Base-by-base conservation (phyloP, 164 flowering plant species). In the Aristolochia californica region DNA sequence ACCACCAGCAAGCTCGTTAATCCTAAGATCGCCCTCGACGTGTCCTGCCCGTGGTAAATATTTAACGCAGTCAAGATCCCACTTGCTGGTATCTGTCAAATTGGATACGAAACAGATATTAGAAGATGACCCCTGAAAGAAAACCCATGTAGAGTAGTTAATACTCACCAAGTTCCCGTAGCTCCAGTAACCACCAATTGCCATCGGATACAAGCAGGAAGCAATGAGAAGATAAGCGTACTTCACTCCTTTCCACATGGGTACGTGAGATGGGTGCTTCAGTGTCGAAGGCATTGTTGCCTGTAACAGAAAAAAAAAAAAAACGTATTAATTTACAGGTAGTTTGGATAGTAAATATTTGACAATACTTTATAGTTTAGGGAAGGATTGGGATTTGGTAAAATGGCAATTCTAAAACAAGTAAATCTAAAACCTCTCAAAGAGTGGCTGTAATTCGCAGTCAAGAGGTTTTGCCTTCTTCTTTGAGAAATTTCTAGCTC, bases 171-270 rank as follows among this genome's bases (percentile, higher is more conserved):
- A 16, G 43, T 75, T 67, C 11, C 94, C 91, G 49, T 83, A 85
- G 0, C 85, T 86, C 96, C 96, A 84, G 62, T 70, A 85, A 28
- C 94, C 96, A 9, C 72, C 89, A 13, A 87, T 78, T 28, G 91
- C 85, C 0, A 91, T 55, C 14, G 96, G 94, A 59, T 76, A 84
- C 38, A 85, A 54, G 72, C 91, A 85, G 64, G 69, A n/a, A 2
- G 86, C 89, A 13, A 87, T 70, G 24, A 83, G 16, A 1, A 64
- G 5, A 57, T 87, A 87, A 0, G 96, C 76, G 47, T 67, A 30
- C 53, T 75, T 74, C 20, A 77, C 86, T 0, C 83, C 97, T 57
- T 67, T 85, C 88, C 91, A 85, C 96, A 91, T 91, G 27, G 88
- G 80, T 54, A 78, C 76, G 2, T 64, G 66, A 0, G 94, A 74